A percentile compares a stretch with the other conserved stretches of the same genome.
phyloP scores from a whole-genome alignment of 192 early-diverging fungal species.

The Coemansia sp. region DNA sequence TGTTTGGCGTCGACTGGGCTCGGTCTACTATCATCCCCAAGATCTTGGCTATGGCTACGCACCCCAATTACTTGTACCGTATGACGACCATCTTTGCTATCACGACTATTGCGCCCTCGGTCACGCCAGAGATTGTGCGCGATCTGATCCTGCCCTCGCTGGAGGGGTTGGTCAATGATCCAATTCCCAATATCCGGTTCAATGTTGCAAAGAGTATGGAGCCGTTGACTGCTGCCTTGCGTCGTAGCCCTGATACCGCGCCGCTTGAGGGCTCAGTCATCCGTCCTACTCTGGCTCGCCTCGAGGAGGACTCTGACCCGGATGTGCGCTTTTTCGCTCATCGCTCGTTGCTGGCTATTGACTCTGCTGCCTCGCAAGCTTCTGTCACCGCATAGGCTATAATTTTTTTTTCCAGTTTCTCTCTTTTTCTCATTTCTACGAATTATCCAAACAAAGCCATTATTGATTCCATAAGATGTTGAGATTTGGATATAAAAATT shows the following conservation, averaged over 20 bases:
- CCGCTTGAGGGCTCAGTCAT: constrained; percentile 66
- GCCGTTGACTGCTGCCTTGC: constrained; percentile 76
- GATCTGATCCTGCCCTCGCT: constrained; percentile 89
- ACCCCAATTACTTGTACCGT: constrained; percentile 95
- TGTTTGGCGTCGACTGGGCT: constrained; percentile 99
- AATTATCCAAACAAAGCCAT: background rate
- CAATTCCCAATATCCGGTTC: constrained; percentile 99
- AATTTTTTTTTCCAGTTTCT: constrained; percentile 4
- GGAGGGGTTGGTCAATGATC: constrained; percentile 79
- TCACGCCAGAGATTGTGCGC: constrained; percentile 83
- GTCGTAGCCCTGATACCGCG: constrained; percentile 61
- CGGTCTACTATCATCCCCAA: constrained; percentile 92
- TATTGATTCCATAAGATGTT: background rate
- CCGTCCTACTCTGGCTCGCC: constrained; percentile 77
- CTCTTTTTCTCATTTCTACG: background rate
- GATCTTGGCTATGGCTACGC: constrained; percentile 82
- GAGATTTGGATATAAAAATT: background rate
- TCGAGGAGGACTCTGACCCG: constrained; percentile 85
- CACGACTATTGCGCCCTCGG: constrained; percentile 85
- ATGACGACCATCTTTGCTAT: constrained; percentile 98
- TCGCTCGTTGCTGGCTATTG: constrained; percentile 59
- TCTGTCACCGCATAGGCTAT: background rate
- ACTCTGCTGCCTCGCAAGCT: background rate
- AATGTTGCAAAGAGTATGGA: constrained; percentile 97
- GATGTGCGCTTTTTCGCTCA: constrained; percentile 95